Evolutionary conservation across 1,139 yeast genomes (phyloP), one percentile per base, ranked within the genome.

Genomic region (Suhomyces wounanorum): DNA sequence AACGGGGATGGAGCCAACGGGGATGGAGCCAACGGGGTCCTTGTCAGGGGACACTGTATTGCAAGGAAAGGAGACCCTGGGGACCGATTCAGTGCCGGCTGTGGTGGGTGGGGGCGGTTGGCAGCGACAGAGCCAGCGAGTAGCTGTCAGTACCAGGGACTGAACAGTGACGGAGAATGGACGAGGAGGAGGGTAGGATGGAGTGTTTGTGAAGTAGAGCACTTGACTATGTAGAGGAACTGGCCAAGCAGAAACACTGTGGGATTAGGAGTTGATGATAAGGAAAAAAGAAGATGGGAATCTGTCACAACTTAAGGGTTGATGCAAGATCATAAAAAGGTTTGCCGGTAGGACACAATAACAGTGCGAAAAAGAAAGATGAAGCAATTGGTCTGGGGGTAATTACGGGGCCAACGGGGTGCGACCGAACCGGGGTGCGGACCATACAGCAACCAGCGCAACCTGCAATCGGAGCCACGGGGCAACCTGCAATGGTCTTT

Each of bases 311-410:
- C 35, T 21, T 17, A 42, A 42, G 38, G 21, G 43, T 21, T 10
- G 17, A 31, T 31, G 44, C 44, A 42, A 42, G 44, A 42, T 42
- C 44, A 42, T 42, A 31, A 18, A 40, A 39, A 16, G 28, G 37
- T 33, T 21, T 42, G 38, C 38, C 44, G 14, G 43, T 8, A 10
- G 38, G 31, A 17, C 44, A 42, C 44, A 42, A 42, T 42, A 42
- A 17, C 36, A 31, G 44, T 36, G 33, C 33, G 33, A 14, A 25
- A 36, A 33, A 42, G 35, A 31, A 33, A 42, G 38, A 21, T 33
- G 37, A 42, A 42, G 28, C 13, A 30, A 42, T 17, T 42, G 38
- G 44, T 30, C 38, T 26, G 26, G 44, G 31, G 42, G 31, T 14
- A 25, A 39, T 16, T 33, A 33, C 37, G 37, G 37, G 37, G 37